Evolutionary conservation across 495 filamentous ascomycete genomes (phyloP), one percentile per base, ranked within the genome.

Genomic region (Annulohypoxylon moriforme): DNA sequence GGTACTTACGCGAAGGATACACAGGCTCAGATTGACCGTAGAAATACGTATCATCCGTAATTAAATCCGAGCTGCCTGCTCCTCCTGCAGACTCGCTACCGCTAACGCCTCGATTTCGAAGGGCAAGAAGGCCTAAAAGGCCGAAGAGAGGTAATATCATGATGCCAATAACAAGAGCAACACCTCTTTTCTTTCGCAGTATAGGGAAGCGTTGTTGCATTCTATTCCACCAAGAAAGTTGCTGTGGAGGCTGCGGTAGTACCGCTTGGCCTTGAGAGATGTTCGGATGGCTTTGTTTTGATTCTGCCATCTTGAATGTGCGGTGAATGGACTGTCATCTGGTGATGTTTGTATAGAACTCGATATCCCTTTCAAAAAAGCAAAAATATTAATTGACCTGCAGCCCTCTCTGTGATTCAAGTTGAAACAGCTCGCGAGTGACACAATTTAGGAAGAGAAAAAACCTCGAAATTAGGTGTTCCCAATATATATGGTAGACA

Each of bases 1-100:
- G 93, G 36, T 94, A 94, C n/a, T 81, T 83, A 6, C 94, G 95
- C 0, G 92, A 82, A 0, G 94, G 94, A 77, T 97, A 97, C 85
- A 92, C 96, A 1, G 94, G 90, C 16, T 91, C 89, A 5, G 91
- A 89, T 68, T 84, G 80, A 22, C 80, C 88, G 68, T 87, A 84
- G 9, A 89, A 90, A 27, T 77, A 78, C 2, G 68, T 67, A 63
- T 88, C 85, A 36, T 77, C 71, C 3, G 69, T 79, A 46, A 87
- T 82, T 16, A 74, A 60, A 44, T 25, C 72, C 73, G n/a, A 68
- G 44, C 25, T 56, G 66, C 36, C 74, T 65, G 42, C 64, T 64
- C 31, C 70, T 69, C 36, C 36, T 22, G 13, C 31, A 42, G 24
- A 44, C 0, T 14, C 57, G 33, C 18, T 50, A 13, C 34, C 25